Evolutionary conservation across 148 eudicot genomes (phyloP).

Genomic region (Cornus kousa): DNA sequence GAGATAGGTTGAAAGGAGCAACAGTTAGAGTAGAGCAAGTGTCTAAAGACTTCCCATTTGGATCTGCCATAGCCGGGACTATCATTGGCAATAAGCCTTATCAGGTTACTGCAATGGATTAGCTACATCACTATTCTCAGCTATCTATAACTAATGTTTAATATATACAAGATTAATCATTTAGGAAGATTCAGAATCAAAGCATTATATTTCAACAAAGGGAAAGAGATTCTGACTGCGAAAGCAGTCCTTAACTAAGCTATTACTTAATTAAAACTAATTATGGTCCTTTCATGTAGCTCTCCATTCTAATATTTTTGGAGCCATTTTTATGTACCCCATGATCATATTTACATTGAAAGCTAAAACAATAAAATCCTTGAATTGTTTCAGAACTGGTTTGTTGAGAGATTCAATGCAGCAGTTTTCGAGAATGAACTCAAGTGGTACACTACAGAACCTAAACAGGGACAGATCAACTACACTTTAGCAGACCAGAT

Average conservation of each 20-base stretch:
- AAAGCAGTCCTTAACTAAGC: too few species aligned
- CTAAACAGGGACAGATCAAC: constrained; percentile 46
- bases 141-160: neutral
- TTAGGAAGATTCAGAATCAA: neutral
- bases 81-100: constrained; percentile 62
- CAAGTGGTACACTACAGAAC: constrained; percentile 75
- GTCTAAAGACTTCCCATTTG: constrained; percentile 79
- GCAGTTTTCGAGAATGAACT: constrained; percentile 84
- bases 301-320: too few species aligned
- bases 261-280: too few species aligned
- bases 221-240: too few species aligned
- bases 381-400: constrained; percentile 53
- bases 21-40: constrained; percentile 52
- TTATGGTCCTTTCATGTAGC: too few species aligned
- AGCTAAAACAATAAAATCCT: neutral
- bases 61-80: constrained; percentile 79
- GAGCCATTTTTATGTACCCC: neutral
- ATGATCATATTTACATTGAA: neutral
- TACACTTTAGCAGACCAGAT: constrained; percentile 62
- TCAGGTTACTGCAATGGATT: constrained; percentile 44
- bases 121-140: neutral
- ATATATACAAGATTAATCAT: neutral
- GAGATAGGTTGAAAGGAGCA: constrained; percentile 65
- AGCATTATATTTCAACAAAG: too few species aligned
- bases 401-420: constrained; percentile 63